Evolutionary conservation across 1,284 basidiomycete genomes (phyloP), one percentile per base, ranked within the genome.

Genomic region (Tilletia walkeri): DNA sequence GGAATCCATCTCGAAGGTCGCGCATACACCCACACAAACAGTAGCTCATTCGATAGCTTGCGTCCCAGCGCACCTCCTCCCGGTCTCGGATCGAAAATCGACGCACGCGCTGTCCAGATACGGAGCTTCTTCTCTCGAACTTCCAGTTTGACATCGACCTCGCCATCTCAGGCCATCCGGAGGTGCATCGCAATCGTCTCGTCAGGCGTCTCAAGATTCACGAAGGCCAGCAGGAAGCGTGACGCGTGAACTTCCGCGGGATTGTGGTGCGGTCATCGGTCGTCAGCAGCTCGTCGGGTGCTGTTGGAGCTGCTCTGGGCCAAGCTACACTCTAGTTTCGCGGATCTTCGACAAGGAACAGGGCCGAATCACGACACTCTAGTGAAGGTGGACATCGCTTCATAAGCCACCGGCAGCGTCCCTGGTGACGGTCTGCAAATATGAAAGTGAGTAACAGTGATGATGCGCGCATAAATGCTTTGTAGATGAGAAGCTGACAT

Each of bases 41-140:
- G 18, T 16, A 45, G 41, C 41, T 45, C 14, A 14, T 9, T 45
- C 41, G 41, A 14, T 45, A 14, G 9, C 41, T 14, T 14, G 41
- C 14, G 41, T 45, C 41, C 41, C 41, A 41, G 59, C 59, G 59
- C 59, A 63, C 36, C 59, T 18, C 14, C 36, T 34, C 30, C 59
- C 59, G 59, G 30, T 63, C 36, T 39, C 59, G n/a, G 59, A 63
- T 63, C 34, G 59, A 63, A 63, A 63, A 39, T 63, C 36, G 59
- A 34, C 38, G 34, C 59, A 14, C 7, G 30, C 36, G 7, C n/a
- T 18, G 34, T 14, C 59, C 3, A 63, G 59, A 63, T 63, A 12
- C 59, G 20, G 54, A 56, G 54, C 20, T 30, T n/a, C 20, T 24
- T 24, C 50, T 18, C 16, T 12, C 50, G 10, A 53, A 6, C 50